These are phyloP conservation scores for Evansstolkia leycettana DNA, from an alignment of 495 filamentous ascomycete genomes.

Conservation along the genomic window DNA sequence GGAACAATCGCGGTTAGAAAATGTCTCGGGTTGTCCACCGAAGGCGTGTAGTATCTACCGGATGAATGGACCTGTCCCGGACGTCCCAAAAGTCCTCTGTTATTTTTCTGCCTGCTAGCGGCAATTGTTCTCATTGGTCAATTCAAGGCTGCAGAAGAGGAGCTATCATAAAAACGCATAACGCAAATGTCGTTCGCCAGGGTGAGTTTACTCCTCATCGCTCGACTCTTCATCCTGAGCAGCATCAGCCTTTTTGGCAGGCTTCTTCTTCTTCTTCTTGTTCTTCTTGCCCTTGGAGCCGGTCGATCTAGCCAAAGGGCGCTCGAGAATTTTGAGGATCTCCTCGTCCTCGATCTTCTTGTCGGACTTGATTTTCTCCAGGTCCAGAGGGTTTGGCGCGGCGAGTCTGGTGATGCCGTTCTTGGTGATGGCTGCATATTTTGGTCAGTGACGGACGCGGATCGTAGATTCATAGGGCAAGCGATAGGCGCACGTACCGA, in stretches of 20 bases:
- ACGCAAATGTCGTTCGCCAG: no score
- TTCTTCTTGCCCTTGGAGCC: constrained; percentile 49
- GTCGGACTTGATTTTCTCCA: constrained; percentile 74
- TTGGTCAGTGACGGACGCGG: background rate
- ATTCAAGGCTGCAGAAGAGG: no score
- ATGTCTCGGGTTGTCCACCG: no score
- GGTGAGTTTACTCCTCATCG: constrained; percentile 44
- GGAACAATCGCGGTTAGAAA: no score
- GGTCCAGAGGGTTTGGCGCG: constrained; percentile 56
- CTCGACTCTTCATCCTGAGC: constrained; percentile 38
- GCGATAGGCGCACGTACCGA: constrained; percentile 55
- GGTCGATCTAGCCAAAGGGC: constrained; percentile 53
- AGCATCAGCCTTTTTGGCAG: constrained; percentile 50
- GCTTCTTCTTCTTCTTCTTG: constrained; percentile 68
- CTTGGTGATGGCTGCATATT: constrained; percentile 80
- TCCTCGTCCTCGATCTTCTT: constrained; percentile 88
- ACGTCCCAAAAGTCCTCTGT: no score
- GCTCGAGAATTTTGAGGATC: constrained; percentile 66
- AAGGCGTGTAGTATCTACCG: no score
- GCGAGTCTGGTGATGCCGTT: constrained; percentile 82
- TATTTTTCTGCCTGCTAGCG: no score
- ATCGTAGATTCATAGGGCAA: constrained; percentile 1
- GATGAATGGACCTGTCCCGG: no score
- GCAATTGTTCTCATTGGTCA: no score
- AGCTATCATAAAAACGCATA: no score